phyloP scores from a whole-genome alignment of 208 protist genomes.

The Leishmania tropica region DNA sequence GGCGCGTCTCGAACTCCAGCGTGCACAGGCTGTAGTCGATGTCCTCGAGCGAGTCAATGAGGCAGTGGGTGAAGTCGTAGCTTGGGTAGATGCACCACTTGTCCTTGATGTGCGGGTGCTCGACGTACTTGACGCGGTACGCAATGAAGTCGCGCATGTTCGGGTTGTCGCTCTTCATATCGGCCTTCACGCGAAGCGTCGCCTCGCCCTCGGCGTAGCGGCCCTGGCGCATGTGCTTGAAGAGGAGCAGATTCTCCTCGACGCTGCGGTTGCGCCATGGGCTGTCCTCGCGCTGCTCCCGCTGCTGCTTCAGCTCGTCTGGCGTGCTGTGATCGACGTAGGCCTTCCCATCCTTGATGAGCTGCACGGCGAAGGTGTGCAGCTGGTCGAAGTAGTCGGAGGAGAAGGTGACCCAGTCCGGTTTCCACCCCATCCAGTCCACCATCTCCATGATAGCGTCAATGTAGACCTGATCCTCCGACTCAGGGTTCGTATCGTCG shows the following conservation, averaged over 20 bases:
- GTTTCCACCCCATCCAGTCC: slow-evolving; percentile 92
- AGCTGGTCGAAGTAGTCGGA: slow-evolving; percentile 99
- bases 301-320: slow-evolving; percentile 95
- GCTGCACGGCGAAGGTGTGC: slow-evolving; percentile 97
- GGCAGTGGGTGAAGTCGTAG: slow-evolving; percentile 99
- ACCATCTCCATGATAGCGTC: slow-evolving; percentile 95
- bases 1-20: slow-evolving; percentile 99
- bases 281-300: slow-evolving; percentile 83
- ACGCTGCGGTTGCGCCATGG: slow-evolving; percentile 91
- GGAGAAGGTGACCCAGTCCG: slow-evolving; percentile 96
- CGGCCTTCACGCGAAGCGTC: slow-evolving; percentile 98
- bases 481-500: slow-evolving; percentile 99
- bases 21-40: slow-evolving; percentile 99
- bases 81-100: slow-evolving; percentile 99
- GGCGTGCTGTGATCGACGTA: slow-evolving; percentile 98
- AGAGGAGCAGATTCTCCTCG: slow-evolving; percentile 93
- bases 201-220: slow-evolving; percentile 97
- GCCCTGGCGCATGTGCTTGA: slow-evolving; percentile 94
- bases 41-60: slow-evolving; percentile 99
- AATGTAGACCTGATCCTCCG: slow-evolving; percentile 98
- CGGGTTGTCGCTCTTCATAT: slow-evolving; percentile 97
- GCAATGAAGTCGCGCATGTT: slow-evolving; percentile 99
- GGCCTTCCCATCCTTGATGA: slow-evolving; percentile 98
- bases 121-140: slow-evolving; percentile 98
- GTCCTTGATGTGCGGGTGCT: slow-evolving; percentile 94